Base-by-base conservation (phyloP, 202 grass and related monocot genomes). In the Brachypodium distachyon region DNA sequence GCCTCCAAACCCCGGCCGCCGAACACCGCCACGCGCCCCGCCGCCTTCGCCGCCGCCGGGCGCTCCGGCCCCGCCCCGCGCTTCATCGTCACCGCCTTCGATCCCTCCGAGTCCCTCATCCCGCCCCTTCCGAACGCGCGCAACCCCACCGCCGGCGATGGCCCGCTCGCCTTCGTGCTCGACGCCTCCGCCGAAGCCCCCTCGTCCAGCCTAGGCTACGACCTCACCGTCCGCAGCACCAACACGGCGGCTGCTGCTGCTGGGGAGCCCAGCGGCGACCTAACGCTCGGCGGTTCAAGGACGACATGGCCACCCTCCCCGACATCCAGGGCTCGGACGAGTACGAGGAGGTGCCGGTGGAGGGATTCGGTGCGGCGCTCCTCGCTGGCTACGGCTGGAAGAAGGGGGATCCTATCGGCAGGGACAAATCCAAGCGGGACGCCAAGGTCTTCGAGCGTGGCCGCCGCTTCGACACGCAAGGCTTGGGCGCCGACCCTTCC, bases 1-100 rank as follows among this genome's bases (percentile, higher is more conserved):
- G 29, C 82, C 46, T 79, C 82, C 21, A 87, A 87, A 32, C 16
- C 38, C 78, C 44, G 37, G n/a, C 74, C 67, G 6, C 49, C 87
- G 12, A 85, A 55, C 73, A 72, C 87, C 14, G 22, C 81, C 27
- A 25, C 61, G 5, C 21, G 19, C 21, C 21, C 62, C 39, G 38
- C 39, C 39, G 39, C 39, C 12, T 66, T 25, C 61, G 5, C 37
- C n/a, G n/a, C n/a, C 37, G 12, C 21, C 6, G 19, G 2, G 0
- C 1, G 14, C 39, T 2, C 39, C 23, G 23, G n/a, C 39, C 39
- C 39, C 22, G 39, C 23, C 12, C 22, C 63, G 6, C 38, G 3
- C 2, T 67, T 28, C 39, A 25, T n/a, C n/a, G n/a, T 67, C 63
- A 67, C 63, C 0, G 13, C 23, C 22, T 67, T 67, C 23, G 63